Evolutionary conservation across 139 green algal genomes (phyloP).

Genomic region (Closterium sp.): DNA sequence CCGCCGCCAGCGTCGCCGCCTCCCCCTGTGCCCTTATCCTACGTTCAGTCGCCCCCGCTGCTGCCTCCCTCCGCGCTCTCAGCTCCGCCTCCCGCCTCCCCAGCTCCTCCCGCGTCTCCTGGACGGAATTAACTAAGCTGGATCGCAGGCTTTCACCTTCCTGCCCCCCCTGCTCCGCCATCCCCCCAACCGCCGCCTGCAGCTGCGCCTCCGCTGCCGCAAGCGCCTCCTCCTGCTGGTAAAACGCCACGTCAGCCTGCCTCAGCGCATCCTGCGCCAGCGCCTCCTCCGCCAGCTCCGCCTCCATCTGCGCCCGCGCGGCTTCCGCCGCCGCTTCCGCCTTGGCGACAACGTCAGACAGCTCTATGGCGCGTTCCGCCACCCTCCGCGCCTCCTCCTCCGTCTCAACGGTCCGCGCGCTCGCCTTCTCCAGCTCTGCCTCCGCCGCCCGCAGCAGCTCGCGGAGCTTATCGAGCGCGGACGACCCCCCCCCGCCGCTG

Average conservation of each 20-base stretch:
- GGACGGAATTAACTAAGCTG: not conserved
- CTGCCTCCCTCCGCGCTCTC: not conserved
- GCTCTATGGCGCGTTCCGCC: slow-evolving; percentile 29
- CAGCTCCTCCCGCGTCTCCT: not conserved
- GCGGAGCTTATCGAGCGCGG: not conserved
- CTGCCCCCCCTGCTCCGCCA: not conserved
- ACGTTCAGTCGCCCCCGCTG: not conserved
- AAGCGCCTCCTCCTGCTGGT: slow-evolving; percentile 1
- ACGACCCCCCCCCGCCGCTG: not conserved
- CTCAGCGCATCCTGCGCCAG: slow-evolving; percentile 9
- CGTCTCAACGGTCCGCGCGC: slow-evolving; percentile 1
- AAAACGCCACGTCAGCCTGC: not conserved
- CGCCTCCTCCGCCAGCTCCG: not conserved
- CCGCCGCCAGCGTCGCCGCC: slow-evolving; percentile 24
- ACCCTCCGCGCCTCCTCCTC: slow-evolving; percentile 36
- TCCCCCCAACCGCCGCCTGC: not conserved
- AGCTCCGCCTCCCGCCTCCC: slow-evolving; percentile 16
- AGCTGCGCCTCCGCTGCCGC: slow-evolving; percentile 25
- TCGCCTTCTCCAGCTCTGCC: slow-evolving; percentile 25
- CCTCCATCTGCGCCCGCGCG: slow-evolving; percentile 12
- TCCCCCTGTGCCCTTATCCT: slow-evolving; percentile 5
- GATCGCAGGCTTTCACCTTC: not conserved
- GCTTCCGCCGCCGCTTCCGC: not conserved
- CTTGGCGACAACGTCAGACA: slow-evolving; percentile 22
- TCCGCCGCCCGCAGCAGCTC: slow-evolving; percentile 20